Base-by-base conservation (phyloP, 192 early-diverging fungal species). In the Dimargaris verticillata region DNA sequence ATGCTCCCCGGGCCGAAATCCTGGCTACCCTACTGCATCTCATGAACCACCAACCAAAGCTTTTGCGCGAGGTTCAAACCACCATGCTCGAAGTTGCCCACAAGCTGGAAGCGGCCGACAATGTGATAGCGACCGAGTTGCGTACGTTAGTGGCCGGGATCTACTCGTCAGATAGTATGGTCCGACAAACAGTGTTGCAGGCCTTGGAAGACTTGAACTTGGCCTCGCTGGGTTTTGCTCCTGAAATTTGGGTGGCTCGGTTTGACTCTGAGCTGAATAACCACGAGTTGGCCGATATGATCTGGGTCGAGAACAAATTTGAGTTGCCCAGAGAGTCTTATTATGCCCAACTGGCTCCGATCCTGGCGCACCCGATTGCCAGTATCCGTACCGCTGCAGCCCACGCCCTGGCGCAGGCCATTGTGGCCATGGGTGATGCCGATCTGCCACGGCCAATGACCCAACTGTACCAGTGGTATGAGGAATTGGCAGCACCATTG, bases 251-350 rank as follows among this genome's bases (percentile, higher is more conserved):
- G 88, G 63, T 82, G 41, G 71, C 76, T 14, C 75, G 76, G 28
- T 81, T 77, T 63, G 89, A 92, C 65, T 69, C 73, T 0, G 86
- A 85, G 44, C 63, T 61, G 14, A 71, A 75, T 44, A 73, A 75
- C 47, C 70, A 70, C 3, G 74, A 83, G 20, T 54, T 76, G 14
- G 87, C 87, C 2, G 70, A 70, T 26, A 50, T 60, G 33, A 65
- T 88, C 28, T 89, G 89, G 87, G 75, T 78, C 28, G 76, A 80
- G 22, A 80, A 78, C 45, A 77, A 63, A 43, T 75, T 83, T 77
- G 73, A 75, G 17, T 66, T 80, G 5, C 55, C 55, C 10, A 73
- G 76, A 24, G 63, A 70, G 44, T 66, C 64, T 26, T 82, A 78
- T 58, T 66, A 67, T 9, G 70, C 68, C 41, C 63, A 68, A 20